Evolutionary conservation across 176 grass and related monocot species (phyloP).

Genomic region (Panicum miliaceum): DNA sequence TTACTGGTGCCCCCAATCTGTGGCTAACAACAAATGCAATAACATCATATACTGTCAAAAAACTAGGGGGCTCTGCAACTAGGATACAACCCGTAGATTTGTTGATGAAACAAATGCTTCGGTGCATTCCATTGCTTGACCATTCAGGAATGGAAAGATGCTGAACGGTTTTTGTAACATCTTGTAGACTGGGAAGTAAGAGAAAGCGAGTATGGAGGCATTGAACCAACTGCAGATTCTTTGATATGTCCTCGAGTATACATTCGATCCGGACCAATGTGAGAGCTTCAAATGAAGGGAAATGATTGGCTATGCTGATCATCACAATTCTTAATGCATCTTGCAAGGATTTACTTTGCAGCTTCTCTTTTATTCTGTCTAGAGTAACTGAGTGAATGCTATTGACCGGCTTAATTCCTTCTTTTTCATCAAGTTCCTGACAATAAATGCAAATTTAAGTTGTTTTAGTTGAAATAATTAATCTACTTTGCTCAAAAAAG

Average conservation of each 20-base stretch:
- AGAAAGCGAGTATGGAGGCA: constrained; percentile 78
- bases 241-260: constrained; percentile 68
- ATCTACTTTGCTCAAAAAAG: background rate
- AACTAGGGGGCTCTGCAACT: constrained; percentile 84
- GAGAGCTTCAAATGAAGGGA: constrained; percentile 78
- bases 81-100: constrained; percentile 74
- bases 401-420: constrained; percentile 60
- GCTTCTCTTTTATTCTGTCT: constrained; percentile 68
- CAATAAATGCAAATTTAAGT: constrained; percentile 25
- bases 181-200: constrained; percentile 66
- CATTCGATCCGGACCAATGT: constrained; percentile 58
- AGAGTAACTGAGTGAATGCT: constrained; percentile 74
- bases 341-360: constrained; percentile 73
- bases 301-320: constrained; percentile 71
- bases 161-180: constrained; percentile 64
- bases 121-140: constrained; percentile 71
- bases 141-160: constrained; percentile 68
- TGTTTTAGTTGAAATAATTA: background rate
- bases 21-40: constrained; percentile 77
- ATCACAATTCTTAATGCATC: constrained; percentile 67
- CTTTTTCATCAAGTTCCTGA: constrained; percentile 82
- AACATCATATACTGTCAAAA: constrained; percentile 86
- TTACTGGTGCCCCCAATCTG: constrained; percentile 64
- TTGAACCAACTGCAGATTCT: constrained; percentile 75
- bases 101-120: constrained; percentile 70